A percentile compares a stretch with the other conserved stretches of the same genome.
Conservation (phyloP, 1,139 yeast genomes). For the Saccharomycopsis crataegensis region DNA sequence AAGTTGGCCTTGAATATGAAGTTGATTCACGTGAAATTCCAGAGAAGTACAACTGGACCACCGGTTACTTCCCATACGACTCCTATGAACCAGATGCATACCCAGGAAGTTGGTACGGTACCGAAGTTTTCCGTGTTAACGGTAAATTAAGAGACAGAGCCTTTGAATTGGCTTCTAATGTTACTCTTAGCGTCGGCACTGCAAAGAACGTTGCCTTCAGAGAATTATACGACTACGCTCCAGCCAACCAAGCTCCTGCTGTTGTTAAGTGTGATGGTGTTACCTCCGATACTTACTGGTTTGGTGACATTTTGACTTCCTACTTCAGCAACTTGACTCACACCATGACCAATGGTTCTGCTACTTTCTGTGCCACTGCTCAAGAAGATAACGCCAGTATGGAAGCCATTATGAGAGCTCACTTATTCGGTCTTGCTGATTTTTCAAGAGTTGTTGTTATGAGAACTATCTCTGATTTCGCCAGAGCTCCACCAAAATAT, state of each 20-base stretch:
- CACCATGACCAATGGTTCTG: slow-evolving; percentile 52
- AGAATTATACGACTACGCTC: slow-evolving; percentile 39
- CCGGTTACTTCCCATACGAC: slow-evolving; percentile 55
- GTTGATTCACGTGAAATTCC: slow-evolving; percentile 42
- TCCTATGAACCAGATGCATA: slow-evolving; percentile 42
- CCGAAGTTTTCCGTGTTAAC: slow-evolving; percentile 60
- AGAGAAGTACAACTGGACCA: slow-evolving; percentile 41
- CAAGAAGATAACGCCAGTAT: slow-evolving; percentile 66
- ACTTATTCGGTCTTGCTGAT: slow-evolving; percentile 48
- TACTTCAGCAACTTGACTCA: slow-evolving; percentile 42
- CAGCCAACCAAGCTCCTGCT: slow-evolving; percentile 43
- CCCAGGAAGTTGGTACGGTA: slow-evolving; percentile 53
- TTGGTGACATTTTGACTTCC: slow-evolving; percentile 45
- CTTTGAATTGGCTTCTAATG: slow-evolving; percentile 41
- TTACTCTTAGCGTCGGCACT: slow-evolving; percentile 40
- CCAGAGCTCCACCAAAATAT: slow-evolving; percentile 46
- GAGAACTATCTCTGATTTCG: slow-evolving; percentile 60
- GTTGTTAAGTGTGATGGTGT: slow-evolving; percentile 51
- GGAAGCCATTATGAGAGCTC: slow-evolving; percentile 51
- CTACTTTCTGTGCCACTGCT: slow-evolving; percentile 54
- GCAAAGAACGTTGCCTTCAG: slow-evolving; percentile 39
- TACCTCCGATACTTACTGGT: slow-evolving; percentile 56
- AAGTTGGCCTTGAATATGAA: slow-evolving; percentile 55
- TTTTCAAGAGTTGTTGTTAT: slow-evolving; percentile 50
- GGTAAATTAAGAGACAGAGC: slow-evolving; percentile 54